Evolutionary conservation across 2,329 filamentous ascomycete genomes (phyloP).

Genomic region (Fusarium sororula): DNA sequence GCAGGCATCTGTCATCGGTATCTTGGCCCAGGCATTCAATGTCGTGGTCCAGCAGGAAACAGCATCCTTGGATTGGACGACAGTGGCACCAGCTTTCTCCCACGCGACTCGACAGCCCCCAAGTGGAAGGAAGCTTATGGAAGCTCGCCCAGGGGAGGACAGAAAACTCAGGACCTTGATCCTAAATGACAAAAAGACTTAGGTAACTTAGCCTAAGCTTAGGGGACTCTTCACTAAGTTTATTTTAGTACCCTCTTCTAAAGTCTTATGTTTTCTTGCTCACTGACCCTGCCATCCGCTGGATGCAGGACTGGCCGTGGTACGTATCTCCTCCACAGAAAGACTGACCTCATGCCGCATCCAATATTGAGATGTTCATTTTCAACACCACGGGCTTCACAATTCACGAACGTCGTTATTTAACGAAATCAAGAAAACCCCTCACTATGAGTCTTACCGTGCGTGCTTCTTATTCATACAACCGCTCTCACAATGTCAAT

Average conservation of each 20-base stretch:
- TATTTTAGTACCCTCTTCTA: no score
- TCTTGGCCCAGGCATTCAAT: constrained; percentile 3
- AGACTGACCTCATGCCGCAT: constrained; percentile 26
- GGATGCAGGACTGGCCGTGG: background rate
- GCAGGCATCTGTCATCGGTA: constrained; percentile 1
- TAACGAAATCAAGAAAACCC: background rate
- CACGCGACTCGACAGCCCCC: constrained; percentile 31
- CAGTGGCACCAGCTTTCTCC: constrained; percentile 19
- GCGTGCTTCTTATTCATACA: background rate
- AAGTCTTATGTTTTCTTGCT: background rate
- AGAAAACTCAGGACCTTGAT: no score
- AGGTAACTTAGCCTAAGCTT: no score
- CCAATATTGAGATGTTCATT: constrained; percentile 27
- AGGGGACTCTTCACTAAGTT: no score
- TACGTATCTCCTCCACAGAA: constrained; percentile 7
- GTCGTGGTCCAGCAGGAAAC: constrained; percentile 10
- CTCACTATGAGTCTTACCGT: background rate
- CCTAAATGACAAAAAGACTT: no score
- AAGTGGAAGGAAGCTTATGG: constrained; percentile 15
- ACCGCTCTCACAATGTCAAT: background rate
- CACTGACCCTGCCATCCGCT: background rate
- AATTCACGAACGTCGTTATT: background rate
- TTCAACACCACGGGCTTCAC: background rate
- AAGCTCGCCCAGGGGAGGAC: background rate
- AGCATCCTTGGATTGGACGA: constrained; percentile 18